phyloP scores from a whole-genome alignment of 2,329 filamentous ascomycete genomes.

The Clarireedia hainanense region DNA sequence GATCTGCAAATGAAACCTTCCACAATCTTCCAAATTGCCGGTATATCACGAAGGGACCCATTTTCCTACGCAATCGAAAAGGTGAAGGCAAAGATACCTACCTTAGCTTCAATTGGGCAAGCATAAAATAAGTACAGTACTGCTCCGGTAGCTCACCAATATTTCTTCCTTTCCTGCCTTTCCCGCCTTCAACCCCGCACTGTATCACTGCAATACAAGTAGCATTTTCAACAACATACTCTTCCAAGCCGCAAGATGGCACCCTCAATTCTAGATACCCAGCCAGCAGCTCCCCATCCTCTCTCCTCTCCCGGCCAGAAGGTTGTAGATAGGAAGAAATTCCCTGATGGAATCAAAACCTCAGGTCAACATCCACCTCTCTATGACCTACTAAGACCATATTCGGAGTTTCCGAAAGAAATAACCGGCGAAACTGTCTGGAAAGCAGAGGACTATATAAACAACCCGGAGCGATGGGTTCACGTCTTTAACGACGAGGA shows the following conservation, averaged over 20 bases:
- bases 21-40: neutral
- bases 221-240: too few relatives aligned
- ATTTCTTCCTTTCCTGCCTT: neutral
- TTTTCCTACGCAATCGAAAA: neutral
- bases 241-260: conserved; percentile 9
- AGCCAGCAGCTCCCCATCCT: conserved; percentile 14
- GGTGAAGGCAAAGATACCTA: neutral
- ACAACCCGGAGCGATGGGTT: conserved; percentile 48
- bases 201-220: too few relatives aligned
- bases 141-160: neutral
- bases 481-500: conserved; percentile 61
- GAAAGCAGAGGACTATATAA: conserved; percentile 38
- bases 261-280: conserved; percentile 18
- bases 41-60: neutral
- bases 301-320: conserved; percentile 14
- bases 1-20: neutral
- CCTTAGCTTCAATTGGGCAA: neutral
- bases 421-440: conserved; percentile 69
- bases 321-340: conserved; percentile 24
- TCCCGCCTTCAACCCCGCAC: neutral
- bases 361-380: conserved; percentile 66
- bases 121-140: neutral
- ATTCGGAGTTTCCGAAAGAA: conserved; percentile 60
- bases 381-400: conserved; percentile 56
- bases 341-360: conserved; percentile 34